phyloP scores from a whole-genome alignment of 176 grass and related monocot genomes.

The Oryza glaberrima region DNA sequence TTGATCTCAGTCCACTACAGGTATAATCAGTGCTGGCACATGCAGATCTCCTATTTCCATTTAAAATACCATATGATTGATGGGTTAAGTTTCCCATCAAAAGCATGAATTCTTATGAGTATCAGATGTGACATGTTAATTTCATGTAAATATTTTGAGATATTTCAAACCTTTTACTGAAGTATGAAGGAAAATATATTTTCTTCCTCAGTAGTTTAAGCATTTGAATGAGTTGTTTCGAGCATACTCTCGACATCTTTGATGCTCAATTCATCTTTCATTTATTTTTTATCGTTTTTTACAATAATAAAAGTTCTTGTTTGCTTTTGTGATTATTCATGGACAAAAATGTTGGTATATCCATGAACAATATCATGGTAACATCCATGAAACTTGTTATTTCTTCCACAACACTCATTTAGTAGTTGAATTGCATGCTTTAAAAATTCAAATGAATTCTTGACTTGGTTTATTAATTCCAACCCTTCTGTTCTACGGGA shows the following conservation, averaged over 20 bases:
- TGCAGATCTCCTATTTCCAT: constrained; percentile 21
- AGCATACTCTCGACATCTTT: background rate
- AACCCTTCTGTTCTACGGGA: background rate
- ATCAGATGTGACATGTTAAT: background rate
- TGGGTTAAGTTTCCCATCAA: background rate
- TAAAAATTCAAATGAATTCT: background rate
- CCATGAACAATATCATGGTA: background rate
- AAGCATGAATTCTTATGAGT: background rate
- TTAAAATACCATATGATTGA: constrained; percentile 2
- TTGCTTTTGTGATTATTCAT: constrained; percentile 4
- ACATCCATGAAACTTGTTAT: background rate
- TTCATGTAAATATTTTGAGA: background rate
- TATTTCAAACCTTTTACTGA: constrained; percentile 1
- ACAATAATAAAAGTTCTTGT: background rate
- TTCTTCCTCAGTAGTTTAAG: background rate
- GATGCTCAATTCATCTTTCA: background rate
- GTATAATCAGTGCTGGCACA: constrained; percentile 6
- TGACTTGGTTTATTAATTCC: background rate
- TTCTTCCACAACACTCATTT: background rate
- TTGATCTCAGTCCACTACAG: constrained; percentile 65
- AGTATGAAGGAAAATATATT: background rate
- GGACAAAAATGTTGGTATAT: background rate
- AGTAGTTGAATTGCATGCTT: background rate
- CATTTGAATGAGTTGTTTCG: background rate
- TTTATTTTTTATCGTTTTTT: background rate